Evolutionary conservation across 2,329 filamentous ascomycete species (phyloP).

Genomic region (Ustulina deusta): DNA sequence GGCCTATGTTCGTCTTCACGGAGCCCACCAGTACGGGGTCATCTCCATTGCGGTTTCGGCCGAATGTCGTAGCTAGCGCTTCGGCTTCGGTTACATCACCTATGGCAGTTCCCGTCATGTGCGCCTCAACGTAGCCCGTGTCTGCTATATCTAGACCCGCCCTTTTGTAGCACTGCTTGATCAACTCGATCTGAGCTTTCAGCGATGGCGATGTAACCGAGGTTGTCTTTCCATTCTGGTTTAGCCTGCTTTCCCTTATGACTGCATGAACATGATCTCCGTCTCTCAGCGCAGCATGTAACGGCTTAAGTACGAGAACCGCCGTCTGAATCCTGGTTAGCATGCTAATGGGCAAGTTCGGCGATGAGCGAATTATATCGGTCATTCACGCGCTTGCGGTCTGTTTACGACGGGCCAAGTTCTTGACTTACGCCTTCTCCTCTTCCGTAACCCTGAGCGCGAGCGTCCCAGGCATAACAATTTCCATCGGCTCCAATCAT

Average conservation of each 20-base stretch:
- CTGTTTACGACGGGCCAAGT: neutral
- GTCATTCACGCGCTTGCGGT: neutral
- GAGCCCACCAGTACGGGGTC: constrained; percentile 39
- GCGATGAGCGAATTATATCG: neutral
- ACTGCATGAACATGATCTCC: constrained; percentile 54
- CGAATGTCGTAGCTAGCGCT: constrained; percentile 30
- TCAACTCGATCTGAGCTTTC: constrained; percentile 53
- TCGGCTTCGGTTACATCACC: constrained; percentile 48
- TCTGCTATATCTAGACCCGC: constrained; percentile 47
- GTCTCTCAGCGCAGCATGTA: constrained; percentile 30
- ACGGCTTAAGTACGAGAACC: constrained; percentile 23
- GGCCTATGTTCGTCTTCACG: constrained; percentile 51
- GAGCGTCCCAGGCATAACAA: constrained; percentile 23
- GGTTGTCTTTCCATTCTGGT: constrained; percentile 57
- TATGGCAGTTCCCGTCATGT: constrained; percentile 45
- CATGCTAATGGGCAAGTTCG: neutral
- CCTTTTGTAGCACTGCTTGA: constrained; percentile 48
- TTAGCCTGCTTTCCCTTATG: constrained; percentile 54
- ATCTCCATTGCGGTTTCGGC: neutral
- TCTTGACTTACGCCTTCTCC: constrained; percentile 29
- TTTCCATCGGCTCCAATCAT: constrained; percentile 12
- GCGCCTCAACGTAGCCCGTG: constrained; percentile 44
- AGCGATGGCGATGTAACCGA: constrained; percentile 60
- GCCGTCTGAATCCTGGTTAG: neutral
- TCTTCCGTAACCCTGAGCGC: constrained; percentile 38